Percentiles rank a stretch among this genome's conserved stretches.
These are phyloP conservation scores for Dillenia suffruticosa DNA, from an alignment of 164 flowering plant genomes.

Conservation along the genomic window DNA sequence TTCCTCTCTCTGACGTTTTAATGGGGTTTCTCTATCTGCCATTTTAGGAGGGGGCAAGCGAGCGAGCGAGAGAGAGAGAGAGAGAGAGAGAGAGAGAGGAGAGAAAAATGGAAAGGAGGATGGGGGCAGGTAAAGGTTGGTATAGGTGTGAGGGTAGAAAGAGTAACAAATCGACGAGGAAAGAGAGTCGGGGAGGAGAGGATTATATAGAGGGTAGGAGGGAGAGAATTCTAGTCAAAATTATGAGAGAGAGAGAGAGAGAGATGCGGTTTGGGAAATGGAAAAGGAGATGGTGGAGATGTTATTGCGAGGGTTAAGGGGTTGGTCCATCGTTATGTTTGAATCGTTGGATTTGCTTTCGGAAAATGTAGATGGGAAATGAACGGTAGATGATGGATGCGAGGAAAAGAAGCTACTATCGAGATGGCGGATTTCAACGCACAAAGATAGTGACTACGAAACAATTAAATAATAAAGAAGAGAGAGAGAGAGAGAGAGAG, in stretches of 20 bases:
- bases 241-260: conserved; percentile 8
- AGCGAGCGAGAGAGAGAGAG: neutral
- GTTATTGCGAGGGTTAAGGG: too few species aligned
- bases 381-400: too few species aligned
- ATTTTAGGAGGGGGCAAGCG: neutral
- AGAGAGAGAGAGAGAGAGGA: neutral
- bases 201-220: conserved; percentile 19
- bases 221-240: conserved; percentile 10
- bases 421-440: too few species aligned
- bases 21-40: conserved; percentile 1
- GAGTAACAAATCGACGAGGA: conserved; percentile 9
- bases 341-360: too few species aligned
- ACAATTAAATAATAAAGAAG: too few species aligned
- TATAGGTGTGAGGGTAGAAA: neutral
- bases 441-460: too few species aligned
- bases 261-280: neutral
- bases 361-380: too few species aligned
- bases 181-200: conserved; percentile 14
- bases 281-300: neutral
- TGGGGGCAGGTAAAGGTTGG: neutral
- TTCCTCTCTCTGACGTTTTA: conserved; percentile 15
- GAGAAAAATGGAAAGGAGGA: neutral
- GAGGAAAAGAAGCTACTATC: too few species aligned
- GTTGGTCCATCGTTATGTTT: too few species aligned
- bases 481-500: too few species aligned